Percentiles rank a stretch among this genome's conserved stretches.
These are phyloP conservation scores for Narthecium ossifragum DNA, from an alignment of 106 monocot species.

Conservation along the genomic window DNA sequence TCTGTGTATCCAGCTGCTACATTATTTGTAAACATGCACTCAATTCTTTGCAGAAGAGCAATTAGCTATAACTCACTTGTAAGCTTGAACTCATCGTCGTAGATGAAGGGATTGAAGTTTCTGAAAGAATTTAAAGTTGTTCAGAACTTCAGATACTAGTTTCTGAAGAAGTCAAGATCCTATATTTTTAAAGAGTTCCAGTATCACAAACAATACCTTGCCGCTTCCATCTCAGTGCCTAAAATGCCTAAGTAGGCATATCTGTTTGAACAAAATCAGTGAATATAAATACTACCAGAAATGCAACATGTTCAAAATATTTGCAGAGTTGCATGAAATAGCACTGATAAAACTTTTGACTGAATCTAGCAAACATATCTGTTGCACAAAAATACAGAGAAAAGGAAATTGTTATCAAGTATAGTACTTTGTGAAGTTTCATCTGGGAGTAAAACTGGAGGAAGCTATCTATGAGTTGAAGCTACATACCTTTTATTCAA, in stretches of 20 bases:
- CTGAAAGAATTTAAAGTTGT: no score
- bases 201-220: slow-evolving; percentile 8
- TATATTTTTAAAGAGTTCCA: neutral
- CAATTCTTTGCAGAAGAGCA: neutral
- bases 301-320: no score
- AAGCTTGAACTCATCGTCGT: slow-evolving; percentile 9
- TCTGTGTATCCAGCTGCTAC: neutral
- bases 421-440: slow-evolving; percentile 1
- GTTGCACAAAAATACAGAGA: neutral
- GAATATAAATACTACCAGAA: neutral
- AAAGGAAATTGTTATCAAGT: neutral
- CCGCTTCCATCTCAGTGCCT: slow-evolving; percentile 31
- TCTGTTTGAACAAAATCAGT: slow-evolving; percentile 4
- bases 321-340: neutral
- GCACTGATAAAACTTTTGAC: neutral
- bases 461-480: neutral
- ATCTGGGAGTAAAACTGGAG: neutral
- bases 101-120: slow-evolving; percentile 22
- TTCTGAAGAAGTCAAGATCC: no score
- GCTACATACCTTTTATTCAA: slow-evolving; percentile 43
- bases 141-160: no score
- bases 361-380: neutral
- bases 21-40: neutral
- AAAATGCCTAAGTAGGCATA: slow-evolving; percentile 30
- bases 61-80: slow-evolving; percentile 1